Evolutionary conservation across 441 rosid species (phyloP).

Genomic region (Adansonia madagascariensis): DNA sequence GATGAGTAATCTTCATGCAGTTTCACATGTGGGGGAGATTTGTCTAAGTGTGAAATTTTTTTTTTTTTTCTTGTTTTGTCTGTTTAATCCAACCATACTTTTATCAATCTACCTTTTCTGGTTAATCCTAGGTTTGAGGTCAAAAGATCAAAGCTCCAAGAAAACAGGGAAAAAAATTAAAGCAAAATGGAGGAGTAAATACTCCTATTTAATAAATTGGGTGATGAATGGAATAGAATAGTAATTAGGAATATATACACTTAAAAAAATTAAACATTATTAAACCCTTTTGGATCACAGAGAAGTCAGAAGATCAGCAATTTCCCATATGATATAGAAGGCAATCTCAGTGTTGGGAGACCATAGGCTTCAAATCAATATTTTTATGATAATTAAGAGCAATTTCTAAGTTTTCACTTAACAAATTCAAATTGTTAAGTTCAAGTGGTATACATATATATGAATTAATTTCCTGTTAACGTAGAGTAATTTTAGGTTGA

Average conservation of each 20-base stretch:
- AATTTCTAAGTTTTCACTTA: not conserved
- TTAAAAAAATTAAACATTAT: not conserved
- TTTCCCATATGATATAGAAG: not conserved
- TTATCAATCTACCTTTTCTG: not conserved
- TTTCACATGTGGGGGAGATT: slow-evolving; percentile 20
- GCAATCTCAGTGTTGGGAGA: not conserved
- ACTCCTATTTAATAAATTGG: not conserved
- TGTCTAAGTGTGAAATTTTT: not conserved
- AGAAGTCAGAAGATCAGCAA: not conserved
- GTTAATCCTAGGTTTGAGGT: slow-evolving; percentile 23
- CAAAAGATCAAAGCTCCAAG: slow-evolving; percentile 1
- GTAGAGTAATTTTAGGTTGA: not conserved
- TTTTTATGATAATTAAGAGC: not conserved
- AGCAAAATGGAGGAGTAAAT: not conserved
- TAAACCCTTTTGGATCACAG: not conserved
- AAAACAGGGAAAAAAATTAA: not conserved
- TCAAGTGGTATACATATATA: not conserved
- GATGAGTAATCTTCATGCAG: slow-evolving; percentile 8
- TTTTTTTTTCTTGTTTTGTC: not conserved
- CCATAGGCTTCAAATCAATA: not conserved
- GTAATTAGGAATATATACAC: not conserved
- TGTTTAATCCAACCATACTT: slow-evolving; percentile 2
- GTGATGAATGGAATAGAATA: not conserved
- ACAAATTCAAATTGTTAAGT: not conserved
- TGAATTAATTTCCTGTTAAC: not conserved